Conservation (phyloP, 2,329 filamentous ascomycete genomes). For the Lasiodiplodia sp. region DNA sequence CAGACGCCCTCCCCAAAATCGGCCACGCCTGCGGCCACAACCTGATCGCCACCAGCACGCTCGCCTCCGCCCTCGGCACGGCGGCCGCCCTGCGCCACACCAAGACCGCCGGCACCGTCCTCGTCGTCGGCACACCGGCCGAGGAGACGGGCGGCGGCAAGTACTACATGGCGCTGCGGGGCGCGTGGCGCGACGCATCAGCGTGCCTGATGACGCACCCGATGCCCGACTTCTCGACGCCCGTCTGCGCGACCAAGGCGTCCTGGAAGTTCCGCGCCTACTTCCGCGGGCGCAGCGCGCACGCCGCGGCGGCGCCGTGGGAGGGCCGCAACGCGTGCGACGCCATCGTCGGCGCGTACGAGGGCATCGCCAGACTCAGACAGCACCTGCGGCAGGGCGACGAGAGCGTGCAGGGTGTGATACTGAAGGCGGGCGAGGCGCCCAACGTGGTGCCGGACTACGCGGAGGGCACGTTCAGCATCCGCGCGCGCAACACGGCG, state of each 20-base stretch:
- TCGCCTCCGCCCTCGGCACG: constrained; percentile 49
- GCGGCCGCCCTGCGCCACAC: constrained; percentile 40
- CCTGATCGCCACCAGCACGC: constrained; percentile 50
- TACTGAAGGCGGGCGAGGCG: constrained; percentile 39
- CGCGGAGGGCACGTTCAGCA: constrained; percentile 45
- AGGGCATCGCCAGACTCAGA: constrained; percentile 45
- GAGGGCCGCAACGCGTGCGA: constrained; percentile 41
- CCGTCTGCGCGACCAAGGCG: constrained; percentile 58
- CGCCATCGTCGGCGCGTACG: constrained; percentile 34
- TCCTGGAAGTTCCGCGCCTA: constrained; percentile 36
- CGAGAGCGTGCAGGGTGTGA: constrained; percentile 48
- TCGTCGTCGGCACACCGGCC: constrained; percentile 55
- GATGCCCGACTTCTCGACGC: constrained; percentile 53
- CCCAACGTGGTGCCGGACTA: constrained; percentile 52
- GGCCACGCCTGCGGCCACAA: constrained; percentile 57
- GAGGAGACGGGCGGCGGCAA: constrained; percentile 57
- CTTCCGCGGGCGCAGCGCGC: constrained; percentile 53
- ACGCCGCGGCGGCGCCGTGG: constrained; percentile 47
- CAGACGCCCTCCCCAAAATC: constrained; percentile 51
- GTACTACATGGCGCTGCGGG: constrained; percentile 53
- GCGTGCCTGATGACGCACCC: constrained; percentile 41
- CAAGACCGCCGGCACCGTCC: constrained; percentile 44
- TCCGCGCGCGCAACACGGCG: constrained; percentile 42
- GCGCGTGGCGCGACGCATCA: constrained; percentile 52
- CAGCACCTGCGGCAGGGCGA: constrained; percentile 44